phyloP scores from a whole-genome alignment of 108 stramenopile genomes.

The Pseudonitzschia multiseries region DNA sequence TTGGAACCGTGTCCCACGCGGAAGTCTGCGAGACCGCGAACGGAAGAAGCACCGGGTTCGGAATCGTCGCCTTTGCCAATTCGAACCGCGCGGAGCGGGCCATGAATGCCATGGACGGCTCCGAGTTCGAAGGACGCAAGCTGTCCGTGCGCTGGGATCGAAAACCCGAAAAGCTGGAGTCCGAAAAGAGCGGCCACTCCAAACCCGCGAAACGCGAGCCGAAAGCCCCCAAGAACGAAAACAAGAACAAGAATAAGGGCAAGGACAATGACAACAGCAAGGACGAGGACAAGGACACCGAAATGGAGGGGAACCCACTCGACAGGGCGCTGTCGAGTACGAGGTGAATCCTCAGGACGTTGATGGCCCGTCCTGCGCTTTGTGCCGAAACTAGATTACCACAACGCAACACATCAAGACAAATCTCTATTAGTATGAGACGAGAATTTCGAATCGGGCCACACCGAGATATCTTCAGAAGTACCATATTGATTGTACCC shows the following conservation, averaged over 20 bases:
- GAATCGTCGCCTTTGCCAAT: constrained; percentile 12
- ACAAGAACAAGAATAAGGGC: too few relatives aligned
- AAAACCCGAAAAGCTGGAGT: constrained; percentile 13
- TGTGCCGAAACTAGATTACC: too few relatives aligned
- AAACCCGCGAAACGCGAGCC: neutral
- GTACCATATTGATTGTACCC: too few relatives aligned
- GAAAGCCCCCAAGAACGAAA: neutral
- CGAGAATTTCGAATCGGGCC: too few relatives aligned
- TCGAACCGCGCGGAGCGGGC: constrained; percentile 30
- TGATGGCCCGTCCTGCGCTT: too few relatives aligned
- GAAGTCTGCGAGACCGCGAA: constrained; percentile 50
- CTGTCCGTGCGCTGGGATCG: constrained; percentile 58
- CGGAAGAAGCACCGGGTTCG: constrained; percentile 9
- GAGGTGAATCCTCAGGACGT: neutral
- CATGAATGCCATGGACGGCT: constrained; percentile 34
- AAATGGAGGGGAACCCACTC: constrained; percentile 2
- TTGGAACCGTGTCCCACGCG: constrained; percentile 60
- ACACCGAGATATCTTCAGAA: too few relatives aligned
- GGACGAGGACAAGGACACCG: neutral
- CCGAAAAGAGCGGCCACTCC: neutral
- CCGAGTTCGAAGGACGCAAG: constrained; percentile 36
- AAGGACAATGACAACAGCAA: neutral
- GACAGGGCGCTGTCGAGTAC: neutral
- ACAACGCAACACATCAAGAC: too few relatives aligned
- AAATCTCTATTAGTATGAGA: too few relatives aligned